These are phyloP conservation scores for Staphylotrichum tortipilum DNA, from an alignment of 495 filamentous ascomycete species.

Conservation along the genomic window DNA sequence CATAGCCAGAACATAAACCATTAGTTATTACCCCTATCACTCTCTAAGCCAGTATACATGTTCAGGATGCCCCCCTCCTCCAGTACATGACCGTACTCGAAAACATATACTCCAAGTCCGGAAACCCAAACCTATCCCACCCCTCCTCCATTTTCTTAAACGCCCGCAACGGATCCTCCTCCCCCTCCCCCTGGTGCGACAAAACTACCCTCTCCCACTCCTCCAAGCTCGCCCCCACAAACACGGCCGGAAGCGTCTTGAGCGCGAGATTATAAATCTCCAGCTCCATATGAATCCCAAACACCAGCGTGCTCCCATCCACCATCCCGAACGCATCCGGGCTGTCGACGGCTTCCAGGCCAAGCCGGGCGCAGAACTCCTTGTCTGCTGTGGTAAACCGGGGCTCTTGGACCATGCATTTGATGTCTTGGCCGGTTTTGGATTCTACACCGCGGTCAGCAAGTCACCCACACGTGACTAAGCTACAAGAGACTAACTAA, in stretches of 20 bases:
- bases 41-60: background rate
- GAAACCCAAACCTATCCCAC: slow-evolving; percentile 29
- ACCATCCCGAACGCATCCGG: slow-evolving; percentile 51
- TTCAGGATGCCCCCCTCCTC: slow-evolving; percentile 5
- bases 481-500: slow-evolving; percentile 23
- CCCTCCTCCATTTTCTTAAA: slow-evolving; percentile 23
- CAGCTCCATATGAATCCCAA: slow-evolving; percentile 55
- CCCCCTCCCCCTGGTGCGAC: slow-evolving; percentile 6
- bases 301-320: slow-evolving; percentile 37
- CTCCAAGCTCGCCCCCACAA: slow-evolving; percentile 34
- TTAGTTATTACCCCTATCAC: background rate
- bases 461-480: background rate
- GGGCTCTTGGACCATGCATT: slow-evolving; percentile 60
- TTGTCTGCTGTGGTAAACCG: slow-evolving; percentile 56
- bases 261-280: slow-evolving; percentile 32
- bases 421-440: slow-evolving; percentile 17
- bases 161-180: background rate
- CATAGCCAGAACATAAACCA: background rate
- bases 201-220: slow-evolving; percentile 35
- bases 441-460: slow-evolving; percentile 14
- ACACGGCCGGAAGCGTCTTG: slow-evolving; percentile 28
- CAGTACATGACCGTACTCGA: slow-evolving; percentile 33
- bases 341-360: slow-evolving; percentile 46
- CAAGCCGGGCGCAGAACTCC: slow-evolving; percentile 44
- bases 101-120: slow-evolving; percentile 32